phyloP scores from a whole-genome alignment of 495 filamentous ascomycete genomes.

The Podospora pseudoanserina region DNA sequence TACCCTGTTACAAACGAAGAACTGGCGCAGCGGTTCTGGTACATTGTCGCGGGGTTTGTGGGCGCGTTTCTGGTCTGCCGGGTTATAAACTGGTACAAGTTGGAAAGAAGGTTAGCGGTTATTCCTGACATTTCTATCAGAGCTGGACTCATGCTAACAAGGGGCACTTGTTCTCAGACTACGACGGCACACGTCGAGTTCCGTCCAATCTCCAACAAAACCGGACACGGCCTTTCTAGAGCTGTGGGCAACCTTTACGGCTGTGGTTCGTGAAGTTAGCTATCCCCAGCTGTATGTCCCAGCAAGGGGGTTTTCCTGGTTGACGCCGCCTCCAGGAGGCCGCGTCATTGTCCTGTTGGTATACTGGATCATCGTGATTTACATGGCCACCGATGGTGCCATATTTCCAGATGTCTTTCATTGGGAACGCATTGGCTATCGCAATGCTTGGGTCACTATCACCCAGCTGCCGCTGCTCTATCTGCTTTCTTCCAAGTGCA shows the following conservation, averaged over 20 bases:
- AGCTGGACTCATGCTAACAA: neutral
- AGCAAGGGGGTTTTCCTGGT: slow-evolving; percentile 44
- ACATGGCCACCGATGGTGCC: slow-evolving; percentile 51
- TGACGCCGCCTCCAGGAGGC: slow-evolving; percentile 56
- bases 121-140: neutral
- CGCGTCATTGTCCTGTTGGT: slow-evolving; percentile 49
- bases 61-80: slow-evolving; percentile 37
- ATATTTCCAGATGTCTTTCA: slow-evolving; percentile 42
- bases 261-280: slow-evolving; percentile 61
- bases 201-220: slow-evolving; percentile 56
- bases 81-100: slow-evolving; percentile 37
- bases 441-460: slow-evolving; percentile 70
- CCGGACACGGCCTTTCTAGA: slow-evolving; percentile 56
- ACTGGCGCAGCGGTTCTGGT: slow-evolving; percentile 50
- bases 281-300: slow-evolving; percentile 60
- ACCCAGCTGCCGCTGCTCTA: slow-evolving; percentile 81
- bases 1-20: slow-evolving; percentile 39
- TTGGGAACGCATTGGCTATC: slow-evolving; percentile 72
- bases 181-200: slow-evolving; percentile 35
- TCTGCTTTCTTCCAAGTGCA: slow-evolving; percentile 74
- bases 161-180: slow-evolving; percentile 27
- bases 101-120: slow-evolving; percentile 32
- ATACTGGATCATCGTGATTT: slow-evolving; percentile 56
- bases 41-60: slow-evolving; percentile 44
- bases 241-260: slow-evolving; percentile 63